Percentiles rank a stretch among this genome's conserved stretches.
phyloP scores from a whole-genome alignment of 257 asterid genomes.

The Solanum bukasovii region DNA sequence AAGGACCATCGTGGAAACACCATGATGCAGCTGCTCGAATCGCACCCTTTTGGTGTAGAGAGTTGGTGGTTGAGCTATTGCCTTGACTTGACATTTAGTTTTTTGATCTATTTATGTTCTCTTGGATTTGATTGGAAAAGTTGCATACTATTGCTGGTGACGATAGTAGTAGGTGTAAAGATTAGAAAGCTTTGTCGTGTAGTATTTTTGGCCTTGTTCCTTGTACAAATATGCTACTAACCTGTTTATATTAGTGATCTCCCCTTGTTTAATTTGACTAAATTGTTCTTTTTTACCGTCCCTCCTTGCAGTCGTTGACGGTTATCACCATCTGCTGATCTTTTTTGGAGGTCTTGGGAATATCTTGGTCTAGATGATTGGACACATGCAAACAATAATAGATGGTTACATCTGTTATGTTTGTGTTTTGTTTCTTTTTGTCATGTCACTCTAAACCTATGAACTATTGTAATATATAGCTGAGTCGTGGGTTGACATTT shows the following conservation, averaged over 20 bases:
- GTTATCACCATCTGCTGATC: background rate
- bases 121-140: background rate
- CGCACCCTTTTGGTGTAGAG: background rate
- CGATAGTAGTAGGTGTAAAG: background rate
- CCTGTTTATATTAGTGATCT: background rate
- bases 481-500: background rate
- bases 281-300: background rate
- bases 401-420: background rate
- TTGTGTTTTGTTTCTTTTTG: background rate
- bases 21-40: background rate
- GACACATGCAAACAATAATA: background rate
- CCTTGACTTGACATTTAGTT: background rate
- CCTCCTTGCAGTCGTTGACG: constrained; percentile 37
- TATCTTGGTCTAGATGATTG: background rate
- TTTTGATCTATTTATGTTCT: background rate
- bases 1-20: background rate
- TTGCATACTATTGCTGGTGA: background rate
- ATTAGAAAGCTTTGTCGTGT: background rate
- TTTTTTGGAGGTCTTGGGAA: background rate
- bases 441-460: background rate
- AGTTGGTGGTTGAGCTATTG: background rate
- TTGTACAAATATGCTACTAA: background rate
- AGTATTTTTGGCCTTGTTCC: background rate
- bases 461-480: background rate
- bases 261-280: background rate